Base-by-base conservation (phyloP, 2,329 filamentous ascomycete species). In the Fusarium sp. region DNA sequence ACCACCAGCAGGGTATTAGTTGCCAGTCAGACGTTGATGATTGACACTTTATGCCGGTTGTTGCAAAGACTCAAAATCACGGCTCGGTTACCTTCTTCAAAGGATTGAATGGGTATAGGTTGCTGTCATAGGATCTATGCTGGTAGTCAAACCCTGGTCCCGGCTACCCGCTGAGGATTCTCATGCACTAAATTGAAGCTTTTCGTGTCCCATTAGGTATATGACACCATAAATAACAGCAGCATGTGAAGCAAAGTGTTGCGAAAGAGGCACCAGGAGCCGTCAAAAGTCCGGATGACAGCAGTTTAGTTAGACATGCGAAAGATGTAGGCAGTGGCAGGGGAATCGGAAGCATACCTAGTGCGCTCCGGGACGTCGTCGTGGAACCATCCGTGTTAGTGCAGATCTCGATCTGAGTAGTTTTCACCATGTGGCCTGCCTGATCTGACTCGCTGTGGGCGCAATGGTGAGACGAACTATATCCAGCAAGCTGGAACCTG, bases 331-430 rank as follows among this genome's bases (percentile, higher is more conserved):
- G 6, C 7, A 43, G 34, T 34, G 43, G 53, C 62, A 61, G 42
- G 42, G 50, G 64, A 64, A 67, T 62, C 59, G 58, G 60, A 62
- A 58, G 44, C 40, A 31, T 57, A 28, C 22, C 6, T 50, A 58
- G 56, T 56, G 61, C 35, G 43, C 46, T 47, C 50, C 61, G 41
- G 53, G 57, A 61, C 43, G 40, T 56, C 48, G 58, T 61, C 61
- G 49, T 64, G 55, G 58, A 38, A 70, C 53, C 41, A 55, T 54
- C 60, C 46, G 57, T 60, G 60, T 69, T 69, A 70, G 68, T 66
- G 68, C 45, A 71, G 67, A 71, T 71, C 69, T 63, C 65, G 69
- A 71, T 71, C 64, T 58, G 50, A 50, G 46, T 43, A 56, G 60
- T 56, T 61, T 56, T 67, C 58, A 48, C 60, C 56, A 58, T 48